Conservation (phyloP, 2,329 filamentous ascomycete genomes). For the Pezicula neosporulosa region DNA sequence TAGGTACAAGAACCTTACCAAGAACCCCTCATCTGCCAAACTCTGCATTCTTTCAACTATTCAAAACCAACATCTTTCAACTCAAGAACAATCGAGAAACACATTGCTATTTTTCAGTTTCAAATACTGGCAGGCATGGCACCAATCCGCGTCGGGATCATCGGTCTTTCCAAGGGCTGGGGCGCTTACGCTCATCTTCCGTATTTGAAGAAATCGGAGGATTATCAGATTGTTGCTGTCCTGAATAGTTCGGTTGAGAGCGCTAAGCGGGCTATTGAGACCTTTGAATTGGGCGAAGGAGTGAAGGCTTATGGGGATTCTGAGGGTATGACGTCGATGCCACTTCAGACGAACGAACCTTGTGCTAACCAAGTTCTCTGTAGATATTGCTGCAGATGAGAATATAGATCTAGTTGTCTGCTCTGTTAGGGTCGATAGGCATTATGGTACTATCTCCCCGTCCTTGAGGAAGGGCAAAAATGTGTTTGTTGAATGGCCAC, state of each 20-base stretch:
- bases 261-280: constrained; percentile 36
- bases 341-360: neutral
- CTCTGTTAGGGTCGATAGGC: constrained; percentile 39
- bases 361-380: neutral
- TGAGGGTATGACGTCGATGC: constrained; percentile 15
- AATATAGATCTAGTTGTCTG: constrained; percentile 46
- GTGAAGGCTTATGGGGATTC: constrained; percentile 41
- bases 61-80: no score
- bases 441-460: constrained; percentile 37
- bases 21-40: no score
- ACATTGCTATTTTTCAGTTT: no score
- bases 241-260: constrained; percentile 42
- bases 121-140: constrained; percentile 5
- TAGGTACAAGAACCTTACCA: no score
- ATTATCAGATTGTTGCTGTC: constrained; percentile 46
- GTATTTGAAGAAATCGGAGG: constrained; percentile 13
- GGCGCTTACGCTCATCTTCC: constrained; percentile 33
- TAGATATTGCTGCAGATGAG: constrained; percentile 40
- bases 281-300: constrained; percentile 31
- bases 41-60: no score
- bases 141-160: constrained; percentile 18
- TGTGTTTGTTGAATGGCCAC: constrained; percentile 47
- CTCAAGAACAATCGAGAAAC: no score
- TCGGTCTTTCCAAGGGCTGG: constrained; percentile 29
- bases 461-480: constrained; percentile 42